phyloP scores from a whole-genome alignment of 495 filamentous ascomycete species.

The Halenospora varia region DNA sequence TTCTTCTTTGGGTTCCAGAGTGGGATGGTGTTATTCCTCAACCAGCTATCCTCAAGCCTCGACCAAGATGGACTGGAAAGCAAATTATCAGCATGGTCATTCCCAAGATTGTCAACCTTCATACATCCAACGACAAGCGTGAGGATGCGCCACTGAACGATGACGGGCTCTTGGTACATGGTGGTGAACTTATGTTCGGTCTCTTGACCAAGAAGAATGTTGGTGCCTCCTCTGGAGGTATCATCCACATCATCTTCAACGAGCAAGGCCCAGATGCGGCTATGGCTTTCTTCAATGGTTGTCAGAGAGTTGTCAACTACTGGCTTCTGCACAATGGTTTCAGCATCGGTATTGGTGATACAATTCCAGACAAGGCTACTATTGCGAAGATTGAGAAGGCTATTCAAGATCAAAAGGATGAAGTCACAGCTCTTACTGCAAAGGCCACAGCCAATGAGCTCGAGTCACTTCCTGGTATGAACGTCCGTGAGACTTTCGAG shows the following conservation, averaged over 20 bases:
- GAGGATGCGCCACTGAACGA: conserved; percentile 65
- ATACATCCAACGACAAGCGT: conserved; percentile 51
- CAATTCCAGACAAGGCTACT: conserved; percentile 81
- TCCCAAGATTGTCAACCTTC: conserved; percentile 80
- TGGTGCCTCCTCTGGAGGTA: conserved; percentile 78
- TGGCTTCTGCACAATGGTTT: conserved; percentile 98
- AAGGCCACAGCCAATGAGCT: conserved; percentile 79
- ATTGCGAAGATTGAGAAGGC: conserved; percentile 77
- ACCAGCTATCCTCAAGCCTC: conserved; percentile 86
- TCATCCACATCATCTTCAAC: conserved; percentile 95
- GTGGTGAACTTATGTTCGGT: conserved; percentile 86
- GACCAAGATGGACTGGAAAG: conserved; percentile 97
- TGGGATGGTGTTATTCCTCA: conserved; percentile 95
- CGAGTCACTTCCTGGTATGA: conserved; percentile 93
- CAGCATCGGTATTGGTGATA: conserved; percentile 98
- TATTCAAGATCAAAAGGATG: conserved; percentile 72
- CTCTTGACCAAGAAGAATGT: conserved; percentile 91
- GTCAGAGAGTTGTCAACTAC: conserved; percentile 89
- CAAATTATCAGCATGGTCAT: conserved; percentile 94
- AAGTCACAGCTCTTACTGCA: conserved; percentile 68
- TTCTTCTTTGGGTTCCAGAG: conserved; percentile 92
- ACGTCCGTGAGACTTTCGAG: conserved; percentile 96
- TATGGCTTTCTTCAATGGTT: conserved; percentile 92
- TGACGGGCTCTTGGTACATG: conserved; percentile 75
- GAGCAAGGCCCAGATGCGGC: conserved; percentile 82